Conservation (phyloP, 257 asterid species). For the Ballota nigra region DNA sequence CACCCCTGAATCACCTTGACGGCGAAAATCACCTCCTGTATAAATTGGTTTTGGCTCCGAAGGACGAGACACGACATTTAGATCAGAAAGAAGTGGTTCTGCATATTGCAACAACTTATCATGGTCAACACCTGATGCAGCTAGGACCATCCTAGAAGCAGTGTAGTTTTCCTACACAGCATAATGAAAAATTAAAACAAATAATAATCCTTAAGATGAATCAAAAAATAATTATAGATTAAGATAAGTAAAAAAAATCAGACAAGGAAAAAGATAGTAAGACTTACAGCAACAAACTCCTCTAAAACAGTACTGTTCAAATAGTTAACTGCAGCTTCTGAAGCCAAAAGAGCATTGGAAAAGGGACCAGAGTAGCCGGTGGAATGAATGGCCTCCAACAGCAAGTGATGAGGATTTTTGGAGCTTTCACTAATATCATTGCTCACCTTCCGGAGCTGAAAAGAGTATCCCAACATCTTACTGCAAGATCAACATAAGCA, state of each 20-base stretch:
- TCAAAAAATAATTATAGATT: slow-evolving; percentile 2
- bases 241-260: background rate
- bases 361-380: slow-evolving; percentile 75
- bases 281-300: slow-evolving; percentile 69
- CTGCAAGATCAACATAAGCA: slow-evolving; percentile 5
- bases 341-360: slow-evolving; percentile 63
- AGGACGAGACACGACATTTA: slow-evolving; percentile 41
- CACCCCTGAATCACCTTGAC: slow-evolving; percentile 78
- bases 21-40: slow-evolving; percentile 82
- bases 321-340: slow-evolving; percentile 49
- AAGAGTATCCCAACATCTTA: slow-evolving; percentile 13
- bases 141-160: slow-evolving; percentile 83
- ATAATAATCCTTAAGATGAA: background rate
- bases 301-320: slow-evolving; percentile 61
- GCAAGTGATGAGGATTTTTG: slow-evolving; percentile 72
- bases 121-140: slow-evolving; percentile 91
- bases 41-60: slow-evolving; percentile 59
- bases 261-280: slow-evolving; percentile 1
- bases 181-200: slow-evolving; percentile 22
- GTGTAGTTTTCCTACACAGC: slow-evolving; percentile 61
- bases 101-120: slow-evolving; percentile 70
- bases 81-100: slow-evolving; percentile 77
- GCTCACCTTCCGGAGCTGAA: slow-evolving; percentile 62
- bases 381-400: slow-evolving; percentile 80
- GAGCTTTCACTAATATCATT: slow-evolving; percentile 62